A percentile compares a stretch with the other conserved stretches of the same genome.
These are phyloP conservation scores for Curvularia lunata DNA, from an alignment of 2,329 filamentous ascomycete genomes.

Conservation along the genomic window DNA sequence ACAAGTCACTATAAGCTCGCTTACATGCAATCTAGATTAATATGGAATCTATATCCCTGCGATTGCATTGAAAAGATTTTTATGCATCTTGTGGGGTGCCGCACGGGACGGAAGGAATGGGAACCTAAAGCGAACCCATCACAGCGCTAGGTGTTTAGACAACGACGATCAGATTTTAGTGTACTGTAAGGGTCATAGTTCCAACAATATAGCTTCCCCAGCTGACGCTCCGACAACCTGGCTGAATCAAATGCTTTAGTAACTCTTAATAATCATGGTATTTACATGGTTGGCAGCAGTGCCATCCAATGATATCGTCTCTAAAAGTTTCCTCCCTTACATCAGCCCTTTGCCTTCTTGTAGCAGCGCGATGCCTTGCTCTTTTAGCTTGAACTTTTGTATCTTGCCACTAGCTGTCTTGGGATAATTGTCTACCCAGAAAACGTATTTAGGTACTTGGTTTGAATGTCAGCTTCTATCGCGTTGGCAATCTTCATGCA, in stretches of 20 bases:
- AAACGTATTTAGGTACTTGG: conserved; percentile 78
- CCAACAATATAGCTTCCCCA: not conserved
- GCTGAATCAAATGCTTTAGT: not conserved
- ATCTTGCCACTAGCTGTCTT: conserved; percentile 98
- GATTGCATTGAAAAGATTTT: not conserved
- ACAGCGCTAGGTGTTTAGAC: not conserved
- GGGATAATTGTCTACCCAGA: conserved; percentile 83
- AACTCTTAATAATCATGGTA: not conserved
- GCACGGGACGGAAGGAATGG: not conserved
- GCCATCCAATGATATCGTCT: too few relatives aligned
- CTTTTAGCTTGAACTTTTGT: conserved; percentile 86
- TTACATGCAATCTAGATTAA: not conserved
- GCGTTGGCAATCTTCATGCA: not conserved
- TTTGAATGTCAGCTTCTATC: not conserved
- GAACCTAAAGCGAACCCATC: not conserved
- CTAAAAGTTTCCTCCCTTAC: not conserved
- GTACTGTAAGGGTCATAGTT: not conserved
- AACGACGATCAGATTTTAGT: not conserved
- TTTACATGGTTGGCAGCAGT: not conserved
- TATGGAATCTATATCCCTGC: not conserved
- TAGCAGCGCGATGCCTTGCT: conserved; percentile 58
- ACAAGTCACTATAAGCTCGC: not conserved
- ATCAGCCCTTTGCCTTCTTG: conserved; percentile 32
- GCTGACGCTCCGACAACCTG: not conserved
- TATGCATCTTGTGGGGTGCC: not conserved